These are phyloP conservation scores for Calocybe gambosa DNA, from an alignment of 1,284 basidiomycete species.

Conservation along the genomic window DNA sequence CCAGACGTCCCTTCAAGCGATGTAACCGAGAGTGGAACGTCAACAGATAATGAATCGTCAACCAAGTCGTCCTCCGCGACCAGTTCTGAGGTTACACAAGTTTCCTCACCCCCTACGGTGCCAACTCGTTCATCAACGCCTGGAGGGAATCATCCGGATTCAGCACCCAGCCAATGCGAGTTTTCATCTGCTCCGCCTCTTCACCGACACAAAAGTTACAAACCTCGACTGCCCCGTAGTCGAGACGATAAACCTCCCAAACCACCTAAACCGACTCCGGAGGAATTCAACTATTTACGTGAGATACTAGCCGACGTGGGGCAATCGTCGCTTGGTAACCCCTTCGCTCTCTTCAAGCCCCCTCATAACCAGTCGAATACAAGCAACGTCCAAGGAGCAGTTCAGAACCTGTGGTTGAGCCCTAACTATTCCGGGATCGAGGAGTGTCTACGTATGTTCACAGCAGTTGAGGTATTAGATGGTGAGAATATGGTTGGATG, in stretches of 20 bases:
- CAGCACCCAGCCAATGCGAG: conserved; percentile 11
- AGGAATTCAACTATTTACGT: conserved; percentile 58
- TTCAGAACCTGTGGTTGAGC: conserved; percentile 41
- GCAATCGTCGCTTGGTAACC: conserved; percentile 22
- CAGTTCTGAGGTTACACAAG: conserved; percentile 2
- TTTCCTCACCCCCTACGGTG: conserved; percentile 7
- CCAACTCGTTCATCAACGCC: conserved; percentile 12
- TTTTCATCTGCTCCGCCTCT: conserved; percentile 13
- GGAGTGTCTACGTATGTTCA: conserved; percentile 81
- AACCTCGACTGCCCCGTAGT: neutral
- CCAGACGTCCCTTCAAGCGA: neutral
- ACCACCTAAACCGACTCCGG: conserved; percentile 41
- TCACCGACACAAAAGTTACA: conserved; percentile 7
- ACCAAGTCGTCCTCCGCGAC: conserved; percentile 1
- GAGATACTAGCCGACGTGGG: conserved; percentile 58
- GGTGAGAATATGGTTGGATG: conserved; percentile 94
- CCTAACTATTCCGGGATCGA: conserved; percentile 53
- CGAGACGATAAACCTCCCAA: conserved; percentile 20
- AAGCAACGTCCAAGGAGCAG: conserved; percentile 17
- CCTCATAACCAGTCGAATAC: conserved; percentile 23
- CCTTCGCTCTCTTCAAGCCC: conserved; percentile 42
- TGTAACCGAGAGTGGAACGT: conserved; percentile 1
- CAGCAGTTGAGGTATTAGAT: conserved; percentile 84
- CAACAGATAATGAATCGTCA: conserved; percentile 5
- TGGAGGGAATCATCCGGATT: conserved; percentile 2